Conservation (phyloP, 495 filamentous ascomycete species). For the Xylaria acuta region DNA sequence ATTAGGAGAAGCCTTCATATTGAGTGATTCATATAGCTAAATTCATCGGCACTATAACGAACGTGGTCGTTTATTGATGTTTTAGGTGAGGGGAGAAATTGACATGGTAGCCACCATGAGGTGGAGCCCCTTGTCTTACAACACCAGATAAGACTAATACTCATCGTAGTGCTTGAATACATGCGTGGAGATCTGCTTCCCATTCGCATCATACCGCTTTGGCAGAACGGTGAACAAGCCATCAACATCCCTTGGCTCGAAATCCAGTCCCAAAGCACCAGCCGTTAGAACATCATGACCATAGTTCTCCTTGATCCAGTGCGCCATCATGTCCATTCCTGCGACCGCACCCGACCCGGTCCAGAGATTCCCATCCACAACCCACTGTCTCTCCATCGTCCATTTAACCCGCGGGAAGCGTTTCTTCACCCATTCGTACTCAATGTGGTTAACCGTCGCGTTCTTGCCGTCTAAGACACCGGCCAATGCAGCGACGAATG, state of each 20-base stretch:
- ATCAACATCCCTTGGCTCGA: constrained; percentile 16
- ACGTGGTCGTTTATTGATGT: no score
- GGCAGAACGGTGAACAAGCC: constrained; percentile 25
- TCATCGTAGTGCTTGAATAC: constrained; percentile 29
- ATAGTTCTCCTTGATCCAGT: constrained; percentile 44
- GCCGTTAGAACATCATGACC: constrained; percentile 29
- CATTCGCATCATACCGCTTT: constrained; percentile 29
- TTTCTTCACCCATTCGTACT: constrained; percentile 30
- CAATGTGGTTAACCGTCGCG: constrained; percentile 43
- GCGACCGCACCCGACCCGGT: constrained; percentile 45
- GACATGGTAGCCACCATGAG: background rate
- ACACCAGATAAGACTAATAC: background rate
- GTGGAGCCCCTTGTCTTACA: background rate
- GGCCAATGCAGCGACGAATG: constrained; percentile 29
- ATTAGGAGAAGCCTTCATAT: no score
- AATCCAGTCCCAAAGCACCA: constrained; percentile 25
- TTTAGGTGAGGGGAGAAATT: background rate
- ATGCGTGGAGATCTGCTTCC: constrained; percentile 38
- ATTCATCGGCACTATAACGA: no score
- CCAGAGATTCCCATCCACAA: constrained; percentile 47
- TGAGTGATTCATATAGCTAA: no score
- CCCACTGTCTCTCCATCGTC: constrained; percentile 43
- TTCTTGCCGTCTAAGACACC: constrained; percentile 38
- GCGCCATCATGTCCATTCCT: constrained; percentile 48
- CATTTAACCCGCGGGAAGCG: constrained; percentile 43